phyloP scores from a whole-genome alignment of 1,284 basidiomycete species.

The Tranzscheliella williamsii region DNA sequence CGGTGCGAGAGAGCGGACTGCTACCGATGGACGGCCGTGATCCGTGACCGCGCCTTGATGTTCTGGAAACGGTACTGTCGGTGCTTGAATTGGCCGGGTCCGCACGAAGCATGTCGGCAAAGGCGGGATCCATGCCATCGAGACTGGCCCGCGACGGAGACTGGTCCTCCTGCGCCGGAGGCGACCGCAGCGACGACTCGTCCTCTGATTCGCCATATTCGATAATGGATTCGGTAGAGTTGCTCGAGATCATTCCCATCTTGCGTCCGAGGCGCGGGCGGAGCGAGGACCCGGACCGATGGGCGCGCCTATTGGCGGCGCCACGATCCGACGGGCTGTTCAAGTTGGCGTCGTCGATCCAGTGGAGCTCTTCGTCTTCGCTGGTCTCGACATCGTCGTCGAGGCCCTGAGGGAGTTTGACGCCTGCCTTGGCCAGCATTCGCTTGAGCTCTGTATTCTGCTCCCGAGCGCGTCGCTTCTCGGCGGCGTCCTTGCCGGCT shows the following conservation, averaged over 20 bases:
- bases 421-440: slow-evolving; percentile 43
- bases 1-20: slow-evolving; percentile 39
- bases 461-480: slow-evolving; percentile 52
- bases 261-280: slow-evolving; percentile 24
- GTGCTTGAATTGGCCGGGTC: slow-evolving; percentile 20
- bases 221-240: slow-evolving; percentile 38
- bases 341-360: slow-evolving; percentile 19
- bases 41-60: slow-evolving; percentile 12
- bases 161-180: slow-evolving; percentile 18
- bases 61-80: slow-evolving; percentile 15
- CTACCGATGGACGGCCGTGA: slow-evolving; percentile 32
- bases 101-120: slow-evolving; percentile 32
- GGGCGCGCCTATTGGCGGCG: slow-evolving; percentile 16
- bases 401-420: slow-evolving; percentile 37
- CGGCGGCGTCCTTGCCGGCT: slow-evolving; percentile 50
- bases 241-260: slow-evolving; percentile 32
- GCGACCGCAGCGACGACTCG: slow-evolving; percentile 3
- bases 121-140: slow-evolving; percentile 49
- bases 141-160: slow-evolving; percentile 43
- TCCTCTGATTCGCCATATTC: slow-evolving; percentile 34
- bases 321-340: slow-evolving; percentile 29
- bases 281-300: slow-evolving; percentile 7
- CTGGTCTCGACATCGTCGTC: slow-evolving; percentile 47
- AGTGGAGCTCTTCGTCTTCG: slow-evolving; percentile 42
- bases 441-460: slow-evolving; percentile 48